phyloP scores from a whole-genome alignment of 2,329 filamentous ascomycete species.

The Penicillium italicum region DNA sequence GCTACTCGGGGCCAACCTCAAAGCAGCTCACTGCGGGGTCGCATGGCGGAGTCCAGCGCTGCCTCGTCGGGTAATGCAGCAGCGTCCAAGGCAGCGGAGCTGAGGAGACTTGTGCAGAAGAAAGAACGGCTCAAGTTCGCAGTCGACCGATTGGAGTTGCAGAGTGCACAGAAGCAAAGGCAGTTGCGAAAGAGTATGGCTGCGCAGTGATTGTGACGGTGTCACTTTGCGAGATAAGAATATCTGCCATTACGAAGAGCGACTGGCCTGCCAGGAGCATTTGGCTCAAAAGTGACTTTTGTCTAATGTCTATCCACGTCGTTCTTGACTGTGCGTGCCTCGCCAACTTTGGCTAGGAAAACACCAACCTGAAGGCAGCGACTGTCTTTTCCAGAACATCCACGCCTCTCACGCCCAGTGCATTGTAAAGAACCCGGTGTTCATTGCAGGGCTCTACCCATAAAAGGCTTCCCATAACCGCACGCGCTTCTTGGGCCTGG shows the following conservation, averaged over 20 bases:
- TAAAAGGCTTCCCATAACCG: no score
- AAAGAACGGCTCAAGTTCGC: conserved; percentile 84
- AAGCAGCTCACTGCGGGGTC: conserved; percentile 22
- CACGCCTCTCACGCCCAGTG: background rate
- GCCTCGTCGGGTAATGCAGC: conserved; percentile 26
- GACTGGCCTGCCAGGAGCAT: background rate
- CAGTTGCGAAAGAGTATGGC: conserved; percentile 72
- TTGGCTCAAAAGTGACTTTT: no score
- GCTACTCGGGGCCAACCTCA: conserved; percentile 18
- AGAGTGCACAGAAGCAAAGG: conserved; percentile 72
- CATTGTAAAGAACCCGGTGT: background rate
- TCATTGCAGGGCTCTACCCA: background rate
- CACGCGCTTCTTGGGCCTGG: background rate
- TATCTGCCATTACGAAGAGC: background rate
- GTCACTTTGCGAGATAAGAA: background rate
- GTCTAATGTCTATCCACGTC: background rate
- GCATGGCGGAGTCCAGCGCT: conserved; percentile 25
- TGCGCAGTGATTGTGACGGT: conserved; percentile 36
- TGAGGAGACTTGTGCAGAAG: conserved; percentile 70
- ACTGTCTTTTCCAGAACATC: background rate
- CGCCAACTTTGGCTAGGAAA: background rate
- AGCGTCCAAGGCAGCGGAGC: conserved; percentile 51
- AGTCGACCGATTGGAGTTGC: conserved; percentile 78
- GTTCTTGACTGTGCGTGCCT: background rate
- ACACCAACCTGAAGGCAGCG: background rate